These are phyloP conservation scores for Paecilomyces dactylethromorphus DNA, from an alignment of 2,329 filamentous ascomycete species.

Conservation along the genomic window DNA sequence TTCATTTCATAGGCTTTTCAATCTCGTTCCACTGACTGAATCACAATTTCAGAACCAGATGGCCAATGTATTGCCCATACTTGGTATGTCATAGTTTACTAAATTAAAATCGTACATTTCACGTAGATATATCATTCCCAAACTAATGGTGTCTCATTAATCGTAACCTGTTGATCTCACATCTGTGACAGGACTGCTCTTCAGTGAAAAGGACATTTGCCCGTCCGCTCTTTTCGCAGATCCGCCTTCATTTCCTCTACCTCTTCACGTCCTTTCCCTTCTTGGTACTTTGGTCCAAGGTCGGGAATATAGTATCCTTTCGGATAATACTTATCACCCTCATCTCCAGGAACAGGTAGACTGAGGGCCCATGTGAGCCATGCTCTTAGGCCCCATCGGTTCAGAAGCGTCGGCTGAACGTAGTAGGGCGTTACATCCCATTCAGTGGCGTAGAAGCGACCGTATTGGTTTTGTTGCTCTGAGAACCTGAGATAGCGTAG, in stretches of 20 bases:
- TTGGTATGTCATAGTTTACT: no score
- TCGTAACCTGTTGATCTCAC: neutral
- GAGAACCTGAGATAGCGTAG: slow-evolving; percentile 33
- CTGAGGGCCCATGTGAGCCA: slow-evolving; percentile 44
- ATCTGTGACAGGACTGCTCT: neutral
- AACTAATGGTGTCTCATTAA: no score
- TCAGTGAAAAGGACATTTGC: slow-evolving; percentile 43
- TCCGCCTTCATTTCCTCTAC: slow-evolving; percentile 34
- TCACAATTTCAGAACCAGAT: neutral
- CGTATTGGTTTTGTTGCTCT: slow-evolving; percentile 47
- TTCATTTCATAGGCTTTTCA: neutral
- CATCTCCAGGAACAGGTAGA: slow-evolving; percentile 42
- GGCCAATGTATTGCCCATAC: neutral
- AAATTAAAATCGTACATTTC: no score
- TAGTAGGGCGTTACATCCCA: slow-evolving; percentile 64
- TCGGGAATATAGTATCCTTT: slow-evolving; percentile 48
- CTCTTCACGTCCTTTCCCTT: slow-evolving; percentile 48
- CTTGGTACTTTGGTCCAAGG: slow-evolving; percentile 54
- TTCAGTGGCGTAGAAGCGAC: slow-evolving; percentile 43
- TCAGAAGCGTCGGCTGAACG: slow-evolving; percentile 52
- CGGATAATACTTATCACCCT: slow-evolving; percentile 41
- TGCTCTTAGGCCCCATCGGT: slow-evolving; percentile 55
- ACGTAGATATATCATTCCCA: no score
- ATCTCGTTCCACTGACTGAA: neutral
- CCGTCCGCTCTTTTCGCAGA: slow-evolving; percentile 30